Base-by-base conservation (phyloP, 1,139 yeast species). In the Lodderomyces pseudojiufengensis region DNA sequence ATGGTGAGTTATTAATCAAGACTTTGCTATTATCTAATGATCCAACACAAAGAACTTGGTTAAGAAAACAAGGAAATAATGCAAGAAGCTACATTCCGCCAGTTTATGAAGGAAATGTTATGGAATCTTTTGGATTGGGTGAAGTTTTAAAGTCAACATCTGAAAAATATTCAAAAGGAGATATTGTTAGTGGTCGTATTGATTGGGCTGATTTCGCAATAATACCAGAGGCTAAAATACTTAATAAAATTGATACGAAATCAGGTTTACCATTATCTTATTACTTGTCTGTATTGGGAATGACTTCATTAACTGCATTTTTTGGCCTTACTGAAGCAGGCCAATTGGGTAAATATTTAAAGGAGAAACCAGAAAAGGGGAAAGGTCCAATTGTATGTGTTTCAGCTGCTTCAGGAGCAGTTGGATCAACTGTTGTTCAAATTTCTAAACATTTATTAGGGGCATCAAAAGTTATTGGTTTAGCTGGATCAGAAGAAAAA, bases 391-490 rank as follows among this genome's bases (percentile, higher is more conserved):
- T 65, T 7, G 70, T 76, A 36, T 54, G 78, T 32, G 65, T 80
- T 24, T 74, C 83, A 16, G 86, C 84, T 39, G 87, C 87, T 15
- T 74, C 84, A 6, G 73, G 87, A 42, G 85, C 84, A 20, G 80
- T 81, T 27, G 87, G 87, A 22, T 66, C 78, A 11, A 56, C 70
- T 38, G 78, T 66, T 24, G 73, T 78, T 28, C 85, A 79, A 54
- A 50, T 79, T 20, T 80, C 85, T 33, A 65, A 77, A 43, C 61
- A 72, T 37, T 51, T 75, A n/a, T 62, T 72, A 48, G 73, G 74
- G 32, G 80, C 80, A 26, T 58, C 65, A 33, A 73, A 66, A 45
- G 82, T 81, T 24, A 66, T 80, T 52, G 87, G 82, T 35, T 68
- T 79, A 47, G 78, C 85, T 15, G 84, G 86, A 40, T 72, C 80